Base-by-base conservation (phyloP, 306 rosid genomes). In the Nissolia schottii region DNA sequence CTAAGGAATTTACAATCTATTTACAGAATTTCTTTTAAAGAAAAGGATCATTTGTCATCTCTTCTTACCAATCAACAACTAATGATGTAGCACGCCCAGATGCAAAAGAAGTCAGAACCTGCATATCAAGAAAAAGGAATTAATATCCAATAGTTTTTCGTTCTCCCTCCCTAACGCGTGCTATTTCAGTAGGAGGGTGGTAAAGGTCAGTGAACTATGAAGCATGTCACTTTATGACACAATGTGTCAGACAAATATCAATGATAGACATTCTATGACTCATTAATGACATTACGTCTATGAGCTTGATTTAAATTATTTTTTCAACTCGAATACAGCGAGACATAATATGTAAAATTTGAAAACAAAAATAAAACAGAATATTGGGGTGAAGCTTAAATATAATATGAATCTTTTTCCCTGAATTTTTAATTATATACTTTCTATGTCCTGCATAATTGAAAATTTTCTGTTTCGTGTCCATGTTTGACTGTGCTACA, bases 51-150 rank as follows among this genome's bases (percentile, higher is more conserved):
- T 34, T n/a, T 15, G 13, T 50, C 7, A 78, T 66, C 68, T 56
- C 77, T 72, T 56, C 77, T 72, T 88, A 94, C 97, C 99, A 23
- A 78, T 94, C 99, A 84, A 94, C 97, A 79, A 94, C 97, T 50
- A 94, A 83, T 38, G 99, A 87, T 0, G 99, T 94, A 74, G 99
- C 97, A 77, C 99, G 99, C 37, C 99, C 99, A 66, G 99, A 91
- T 49, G 99, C 99, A 79, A 94, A 94, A 37, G 99, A 91, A 18
- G 99, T 91, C 79, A 94, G 88, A 84, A 94, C 97, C 97, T 94
- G 83, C 58, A 62, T 49, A 18, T 15, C 56, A 67, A 73, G 61
- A 49, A 34, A 55, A 35, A 70, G 73, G 48, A 50, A 63, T 29
- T 45, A 64, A 56, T 45, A 56, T 18, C 55, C 66, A 74, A 31